phyloP scores from a whole-genome alignment of 805 yeast genomes.

The Candida mattraensis region DNA sequence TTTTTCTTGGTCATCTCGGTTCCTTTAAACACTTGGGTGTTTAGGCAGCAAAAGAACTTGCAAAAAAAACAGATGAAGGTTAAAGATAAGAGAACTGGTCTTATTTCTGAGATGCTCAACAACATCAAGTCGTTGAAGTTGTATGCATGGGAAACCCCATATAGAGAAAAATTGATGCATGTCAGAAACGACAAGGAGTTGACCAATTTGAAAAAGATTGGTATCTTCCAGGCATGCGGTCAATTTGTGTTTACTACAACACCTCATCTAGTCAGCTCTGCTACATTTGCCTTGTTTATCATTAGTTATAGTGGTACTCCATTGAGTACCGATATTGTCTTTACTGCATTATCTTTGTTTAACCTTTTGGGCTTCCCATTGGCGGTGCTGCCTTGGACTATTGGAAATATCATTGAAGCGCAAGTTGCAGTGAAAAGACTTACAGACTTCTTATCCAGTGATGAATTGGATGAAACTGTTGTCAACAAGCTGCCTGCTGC shows the following conservation, averaged over 20 bases:
- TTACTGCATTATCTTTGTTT: slow-evolving; percentile 87
- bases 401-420: slow-evolving; percentile 84
- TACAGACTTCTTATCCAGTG: slow-evolving; percentile 65
- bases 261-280: slow-evolving; percentile 86
- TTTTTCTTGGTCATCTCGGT: slow-evolving; percentile 72
- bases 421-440: slow-evolving; percentile 80
- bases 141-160: slow-evolving; percentile 95
- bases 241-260: slow-evolving; percentile 80
- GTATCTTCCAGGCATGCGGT: slow-evolving; percentile 66
- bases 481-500: slow-evolving; percentile 53
- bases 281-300: slow-evolving; percentile 80
- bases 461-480: slow-evolving; percentile 75
- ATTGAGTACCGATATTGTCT: slow-evolving; percentile 84
- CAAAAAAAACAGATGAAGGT: slow-evolving; percentile 86
- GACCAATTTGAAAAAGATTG: slow-evolving; percentile 70
- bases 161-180: slow-evolving; percentile 64
- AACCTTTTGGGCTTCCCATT: slow-evolving; percentile 89
- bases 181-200: slow-evolving; percentile 90
- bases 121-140: slow-evolving; percentile 90
- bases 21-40: slow-evolving; percentile 73
- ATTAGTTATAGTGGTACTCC: slow-evolving; percentile 55
- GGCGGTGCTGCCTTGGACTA: slow-evolving; percentile 87
- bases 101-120: slow-evolving; percentile 83
- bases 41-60: slow-evolving; percentile 63
- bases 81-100: slow-evolving; percentile 89